Evolutionary conservation across 495 filamentous ascomycete genomes (phyloP).

Genomic region (Pseudotulostoma volvatum): DNA sequence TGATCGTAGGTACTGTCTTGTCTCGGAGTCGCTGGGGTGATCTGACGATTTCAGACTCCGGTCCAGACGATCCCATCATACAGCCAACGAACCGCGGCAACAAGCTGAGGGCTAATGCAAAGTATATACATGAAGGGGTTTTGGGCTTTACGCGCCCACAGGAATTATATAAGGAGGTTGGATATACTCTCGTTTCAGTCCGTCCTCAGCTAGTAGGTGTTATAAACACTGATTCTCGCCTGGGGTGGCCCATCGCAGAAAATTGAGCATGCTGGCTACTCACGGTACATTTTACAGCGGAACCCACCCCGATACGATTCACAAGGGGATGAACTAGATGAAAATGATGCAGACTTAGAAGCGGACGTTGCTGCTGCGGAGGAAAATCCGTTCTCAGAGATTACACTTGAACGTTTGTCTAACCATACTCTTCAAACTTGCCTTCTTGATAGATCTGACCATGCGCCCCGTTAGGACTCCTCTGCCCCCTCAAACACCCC

Average conservation of each 20-base stretch:
- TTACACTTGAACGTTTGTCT: conserved; percentile 64
- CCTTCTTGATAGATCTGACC: conserved; percentile 3
- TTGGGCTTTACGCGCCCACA: conserved; percentile 53
- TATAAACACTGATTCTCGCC: background rate
- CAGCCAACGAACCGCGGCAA: conserved; percentile 77
- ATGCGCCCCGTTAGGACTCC: conserved; percentile 42
- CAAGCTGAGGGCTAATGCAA: conserved; percentile 72
- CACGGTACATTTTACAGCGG: conserved; percentile 63
- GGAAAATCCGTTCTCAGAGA: conserved; percentile 66
- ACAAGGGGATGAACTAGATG: conserved; percentile 66
- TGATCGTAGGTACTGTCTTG: conserved; percentile 30
- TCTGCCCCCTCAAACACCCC: conserved; percentile 73
- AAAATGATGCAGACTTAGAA: conserved; percentile 67
- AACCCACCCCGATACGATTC: conserved; percentile 66
- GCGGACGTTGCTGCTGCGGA: conserved; percentile 54
- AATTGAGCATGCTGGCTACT: conserved; percentile 71
- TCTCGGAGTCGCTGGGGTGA: conserved; percentile 6
- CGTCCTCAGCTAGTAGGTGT: conserved; percentile 4
- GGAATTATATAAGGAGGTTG: conserved; percentile 71
- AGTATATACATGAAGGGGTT: conserved; percentile 62
- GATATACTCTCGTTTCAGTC: conserved; percentile 8
- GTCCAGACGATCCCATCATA: conserved; percentile 70
- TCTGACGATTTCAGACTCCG: conserved; percentile 44
- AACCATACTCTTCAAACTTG: conserved; percentile 1
- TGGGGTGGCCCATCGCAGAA: conserved; percentile 29